These are phyloP conservation scores for Phoma herbarum DNA, from an alignment of 2,329 filamentous ascomycete species.

Conservation along the genomic window DNA sequence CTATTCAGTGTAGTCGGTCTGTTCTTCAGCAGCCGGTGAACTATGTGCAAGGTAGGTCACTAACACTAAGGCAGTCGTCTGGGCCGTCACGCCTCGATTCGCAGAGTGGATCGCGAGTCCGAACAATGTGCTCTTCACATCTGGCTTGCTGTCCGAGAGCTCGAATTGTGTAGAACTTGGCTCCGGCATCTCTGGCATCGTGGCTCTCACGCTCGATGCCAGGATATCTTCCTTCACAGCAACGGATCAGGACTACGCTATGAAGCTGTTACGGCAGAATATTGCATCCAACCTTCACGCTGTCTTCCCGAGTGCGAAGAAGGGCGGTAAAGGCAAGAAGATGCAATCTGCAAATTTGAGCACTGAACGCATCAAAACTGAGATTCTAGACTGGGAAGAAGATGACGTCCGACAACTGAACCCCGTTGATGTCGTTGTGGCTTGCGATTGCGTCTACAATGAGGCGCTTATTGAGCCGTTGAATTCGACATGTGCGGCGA, in stretches of 20 bases:
- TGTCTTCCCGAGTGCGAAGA: constrained; percentile 22
- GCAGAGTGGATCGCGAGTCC: constrained; percentile 78
- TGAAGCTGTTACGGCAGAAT: constrained; percentile 79
- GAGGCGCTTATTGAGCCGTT: constrained; percentile 83
- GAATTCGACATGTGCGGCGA: constrained; percentile 80
- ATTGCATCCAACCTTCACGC: constrained; percentile 66
- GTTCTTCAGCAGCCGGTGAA: neutral
- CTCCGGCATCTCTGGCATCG: constrained; percentile 83
- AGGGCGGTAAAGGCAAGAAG: constrained; percentile 21
- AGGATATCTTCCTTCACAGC: constrained; percentile 73
- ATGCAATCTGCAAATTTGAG: constrained; percentile 56
- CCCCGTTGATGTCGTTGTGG: constrained; percentile 76
- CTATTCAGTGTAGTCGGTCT: neutral
- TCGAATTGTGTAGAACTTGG: constrained; percentile 82
- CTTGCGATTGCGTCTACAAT: constrained; percentile 97
- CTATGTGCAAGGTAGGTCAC: constrained; percentile 6
- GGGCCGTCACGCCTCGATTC: constrained; percentile 87
- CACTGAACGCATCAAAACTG: constrained; percentile 20
- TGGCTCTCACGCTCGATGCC: constrained; percentile 73
- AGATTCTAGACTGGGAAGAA: constrained; percentile 82
- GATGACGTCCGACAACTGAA: constrained; percentile 58
- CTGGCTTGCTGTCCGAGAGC: constrained; percentile 60
- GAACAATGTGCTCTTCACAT: constrained; percentile 69
- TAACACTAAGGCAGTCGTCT: constrained; percentile 69
- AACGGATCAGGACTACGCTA: constrained; percentile 88